Evolutionary conservation across 352 stramenopile genomes (phyloP).

Genomic region (Phytophthora fragariae): DNA sequence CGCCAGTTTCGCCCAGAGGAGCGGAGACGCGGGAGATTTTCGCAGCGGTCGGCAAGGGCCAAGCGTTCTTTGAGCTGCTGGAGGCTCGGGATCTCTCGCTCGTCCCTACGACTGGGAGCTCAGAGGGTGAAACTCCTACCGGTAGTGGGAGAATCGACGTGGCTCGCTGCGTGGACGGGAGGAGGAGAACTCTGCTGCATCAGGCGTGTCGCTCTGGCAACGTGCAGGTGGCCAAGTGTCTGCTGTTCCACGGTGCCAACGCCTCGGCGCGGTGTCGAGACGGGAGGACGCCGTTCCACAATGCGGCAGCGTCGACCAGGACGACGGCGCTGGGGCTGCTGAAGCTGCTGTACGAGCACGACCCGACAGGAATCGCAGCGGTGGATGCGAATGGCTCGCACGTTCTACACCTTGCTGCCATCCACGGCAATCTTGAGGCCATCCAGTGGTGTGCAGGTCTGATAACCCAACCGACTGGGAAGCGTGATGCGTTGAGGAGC

Average conservation of each 20-base stretch:
- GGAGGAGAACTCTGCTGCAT: slow-evolving; percentile 71
- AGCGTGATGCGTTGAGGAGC: neutral
- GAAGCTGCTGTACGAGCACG: slow-evolving; percentile 62
- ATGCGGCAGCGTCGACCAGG: slow-evolving; percentile 44
- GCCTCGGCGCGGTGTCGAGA: slow-evolving; percentile 51
- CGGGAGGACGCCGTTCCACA: slow-evolving; percentile 67
- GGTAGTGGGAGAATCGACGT: slow-evolving; percentile 34
- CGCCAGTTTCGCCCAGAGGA: slow-evolving; percentile 21
- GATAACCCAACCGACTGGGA: neutral
- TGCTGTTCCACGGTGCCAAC: slow-evolving; percentile 64
- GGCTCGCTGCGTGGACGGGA: slow-evolving; percentile 54
- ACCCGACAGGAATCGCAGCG: slow-evolving; percentile 46
- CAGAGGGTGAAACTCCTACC: slow-evolving; percentile 1
- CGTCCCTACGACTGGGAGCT: neutral
- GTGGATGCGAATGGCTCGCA: slow-evolving; percentile 72
- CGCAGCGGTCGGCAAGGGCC: slow-evolving; percentile 24
- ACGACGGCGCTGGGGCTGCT: slow-evolving; percentile 48
- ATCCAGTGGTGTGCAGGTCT: slow-evolving; percentile 60
- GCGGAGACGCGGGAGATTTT: slow-evolving; percentile 35
- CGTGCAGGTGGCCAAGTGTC: slow-evolving; percentile 57
- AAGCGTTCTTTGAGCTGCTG: slow-evolving; percentile 43
- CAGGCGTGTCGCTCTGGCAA: slow-evolving; percentile 64
- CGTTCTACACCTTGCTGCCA: slow-evolving; percentile 70
- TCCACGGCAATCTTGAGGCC: slow-evolving; percentile 68
- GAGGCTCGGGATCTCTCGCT: slow-evolving; percentile 27